These are phyloP conservation scores for Mycosarcoma mackinlayi DNA, from an alignment of 1,284 basidiomycete genomes.

Conservation along the genomic window DNA sequence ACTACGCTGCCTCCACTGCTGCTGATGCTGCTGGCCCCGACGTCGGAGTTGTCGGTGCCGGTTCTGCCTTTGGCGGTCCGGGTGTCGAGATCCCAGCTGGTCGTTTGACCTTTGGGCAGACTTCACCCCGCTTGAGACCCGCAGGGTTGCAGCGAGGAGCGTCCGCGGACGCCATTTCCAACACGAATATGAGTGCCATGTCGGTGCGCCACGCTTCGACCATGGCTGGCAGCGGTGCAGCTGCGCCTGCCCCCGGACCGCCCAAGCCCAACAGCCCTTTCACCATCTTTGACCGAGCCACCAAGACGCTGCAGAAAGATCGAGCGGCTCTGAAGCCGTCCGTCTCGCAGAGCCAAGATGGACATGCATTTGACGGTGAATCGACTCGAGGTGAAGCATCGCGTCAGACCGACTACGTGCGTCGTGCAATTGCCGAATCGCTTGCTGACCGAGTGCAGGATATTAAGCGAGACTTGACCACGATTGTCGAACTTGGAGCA, in stretches of 20 bases:
- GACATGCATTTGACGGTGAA: slow-evolving; percentile 34
- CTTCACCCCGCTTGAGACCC: slow-evolving; percentile 17
- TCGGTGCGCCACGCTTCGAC: slow-evolving; percentile 49
- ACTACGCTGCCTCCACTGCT: background rate
- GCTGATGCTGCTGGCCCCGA: background rate
- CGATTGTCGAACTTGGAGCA: slow-evolving; percentile 88
- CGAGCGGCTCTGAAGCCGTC: slow-evolving; percentile 76
- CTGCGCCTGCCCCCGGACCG: slow-evolving; percentile 53
- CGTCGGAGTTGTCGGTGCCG: background rate
- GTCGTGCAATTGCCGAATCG: slow-evolving; percentile 87
- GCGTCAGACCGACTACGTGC: slow-evolving; percentile 88
- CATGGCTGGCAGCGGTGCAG: slow-evolving; percentile 27
- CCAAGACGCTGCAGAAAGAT: slow-evolving; percentile 85
- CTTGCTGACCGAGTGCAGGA: slow-evolving; percentile 89
- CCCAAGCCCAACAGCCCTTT: slow-evolving; percentile 62
- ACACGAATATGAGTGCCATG: background rate
- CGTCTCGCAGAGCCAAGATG: slow-evolving; percentile 67
- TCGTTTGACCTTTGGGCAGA: slow-evolving; percentile 35
- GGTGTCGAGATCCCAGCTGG: background rate
- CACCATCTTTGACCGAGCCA: slow-evolving; percentile 82
- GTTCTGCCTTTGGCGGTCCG: background rate
- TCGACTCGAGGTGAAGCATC: slow-evolving; percentile 71
- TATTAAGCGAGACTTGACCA: slow-evolving; percentile 84
- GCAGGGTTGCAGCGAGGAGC: slow-evolving; percentile 4
- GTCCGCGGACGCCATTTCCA: background rate